Base-by-base conservation (phyloP, 2,329 filamentous ascomycete species). In the Lecanicillium sp. region DNA sequence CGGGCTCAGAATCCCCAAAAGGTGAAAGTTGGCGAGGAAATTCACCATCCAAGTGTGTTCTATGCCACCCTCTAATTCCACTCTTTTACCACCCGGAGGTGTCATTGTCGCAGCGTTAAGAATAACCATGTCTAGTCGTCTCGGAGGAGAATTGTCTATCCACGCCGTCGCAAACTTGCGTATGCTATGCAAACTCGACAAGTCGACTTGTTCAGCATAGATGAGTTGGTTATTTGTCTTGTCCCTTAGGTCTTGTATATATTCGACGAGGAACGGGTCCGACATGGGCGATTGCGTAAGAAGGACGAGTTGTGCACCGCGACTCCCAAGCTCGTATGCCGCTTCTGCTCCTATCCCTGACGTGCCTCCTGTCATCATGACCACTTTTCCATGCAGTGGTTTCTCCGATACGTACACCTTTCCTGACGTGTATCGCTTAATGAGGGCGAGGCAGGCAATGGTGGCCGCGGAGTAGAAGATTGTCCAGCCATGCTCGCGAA, bases 31-130 rank as follows among this genome's bases (percentile, higher is more conserved):
- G 46, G 88, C 83, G 29, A 98, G 73, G 59, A 88, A 98, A 57
- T 98, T 98, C 51, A 96, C 71, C 64, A 88, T 87, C 89, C 89
- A 96, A 44, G 84, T 90, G 48, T 82, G 74, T 56, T 96, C 90
- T 12, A 96, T 66, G 1, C 87, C 88, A 53, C 95, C 88, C 5
- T 70, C 63, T 0, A 88, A 94, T 47, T 75, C 65, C 2, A 60
- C 65, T 19, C 75, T 67, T 46, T 68, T 63, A 5, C 73, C 70
- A 2, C 80, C 84, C 9, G 73, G 74, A 3, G 86, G 81, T 4
- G 83, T 85, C 48, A 88, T 67, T 0, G 82, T 83, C 32, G 84
- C 84, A 9, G 83, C 92, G 58, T 88, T 95, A 14, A 98, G 71
- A 15, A 98, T 75, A 33, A 98, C 68, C 79, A 90, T 89, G 59